Evolutionary conservation across 139 green algal species (phyloP).

Genomic region (Dunaliella primolecta): DNA sequence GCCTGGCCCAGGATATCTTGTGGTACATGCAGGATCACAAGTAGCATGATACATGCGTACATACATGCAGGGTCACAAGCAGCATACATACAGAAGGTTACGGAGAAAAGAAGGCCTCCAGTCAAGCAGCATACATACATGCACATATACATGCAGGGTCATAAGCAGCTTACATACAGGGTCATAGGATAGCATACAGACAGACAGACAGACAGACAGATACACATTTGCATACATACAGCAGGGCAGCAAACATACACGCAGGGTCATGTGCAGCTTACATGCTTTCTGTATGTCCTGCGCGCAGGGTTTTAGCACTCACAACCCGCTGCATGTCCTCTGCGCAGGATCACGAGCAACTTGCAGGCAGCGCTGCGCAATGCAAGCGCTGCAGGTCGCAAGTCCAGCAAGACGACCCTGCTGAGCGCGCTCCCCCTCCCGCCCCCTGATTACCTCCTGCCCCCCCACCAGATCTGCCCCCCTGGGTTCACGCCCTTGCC

Average conservation of each 20-base stretch:
- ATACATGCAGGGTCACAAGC: too few species aligned
- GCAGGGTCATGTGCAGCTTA: too few species aligned
- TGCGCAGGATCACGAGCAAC: conserved; percentile 9
- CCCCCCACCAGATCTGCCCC: not conserved
- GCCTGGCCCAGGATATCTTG: too few species aligned
- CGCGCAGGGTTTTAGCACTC: too few species aligned
- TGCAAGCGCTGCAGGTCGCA: not conserved
- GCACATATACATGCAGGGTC: not conserved
- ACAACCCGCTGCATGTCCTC: too few species aligned
- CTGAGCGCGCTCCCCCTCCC: not conserved
- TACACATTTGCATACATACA: not conserved
- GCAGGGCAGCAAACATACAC: too few species aligned
- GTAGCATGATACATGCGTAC: too few species aligned
- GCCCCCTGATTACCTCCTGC: not conserved
- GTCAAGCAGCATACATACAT: not conserved
- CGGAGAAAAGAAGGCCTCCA: too few species aligned
- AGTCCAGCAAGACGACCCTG: not conserved
- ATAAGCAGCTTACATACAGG: not conserved
- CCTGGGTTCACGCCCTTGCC: not conserved
- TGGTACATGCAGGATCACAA: too few species aligned
- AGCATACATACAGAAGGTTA: too few species aligned
- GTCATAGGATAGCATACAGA: too few species aligned
- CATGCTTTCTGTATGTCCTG: too few species aligned
- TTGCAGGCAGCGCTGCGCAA: not conserved
- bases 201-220: not conserved